Base-by-base conservation (phyloP, 2,329 filamentous ascomycete genomes). In the Juglanconis sp. region DNA sequence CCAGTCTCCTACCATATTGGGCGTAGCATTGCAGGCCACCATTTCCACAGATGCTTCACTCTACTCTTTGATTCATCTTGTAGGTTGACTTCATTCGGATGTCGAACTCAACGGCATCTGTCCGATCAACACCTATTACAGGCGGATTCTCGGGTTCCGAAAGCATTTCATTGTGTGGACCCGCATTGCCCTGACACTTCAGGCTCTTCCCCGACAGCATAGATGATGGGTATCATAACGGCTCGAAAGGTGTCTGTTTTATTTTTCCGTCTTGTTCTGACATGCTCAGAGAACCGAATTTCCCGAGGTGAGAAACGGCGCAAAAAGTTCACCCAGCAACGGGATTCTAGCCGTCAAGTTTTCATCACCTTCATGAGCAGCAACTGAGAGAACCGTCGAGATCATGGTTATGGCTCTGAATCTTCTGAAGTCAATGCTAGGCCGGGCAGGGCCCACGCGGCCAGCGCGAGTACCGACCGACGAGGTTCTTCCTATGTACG, bases 401-500 rank as follows among this genome's bases (percentile, higher is more conserved):
- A 24, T 24, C 11, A 3, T n/a, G 3, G 24, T n/a, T 8, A 59
- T 59, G 57, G 57, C 57, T 13, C 24, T 59, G 11, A 42, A 44
- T 13, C 30, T 52, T 24, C n/a, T 59, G 11, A 54, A 54, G 35
- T 34, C 40, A 5, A 34, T 59, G 9, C 5, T 54, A 17, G 57
- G 57, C 24, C 31, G 44, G 17, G 38, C 50, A 5, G 40, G 42
- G 35, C 57, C 50, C 6, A 34, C 31, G 4, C 35, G 44, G 49
- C 62, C 64, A 35, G 40, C 56, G 11, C 60, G 56, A 30, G 59
- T 63, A 38, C 59, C 65, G 10, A 68, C 65, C 24, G 68, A 69
- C 56, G 59, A 71, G 5, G 64, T 75, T 10, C 69, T 71, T 6
- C 72, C 73, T 1, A 61, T 73, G 11, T 69, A 72, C 63, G 66